A percentile compares a stretch with the other conserved stretches of the same genome.
phyloP scores from a whole-genome alignment of 164 flowering plant genomes.

The Macadamia tetraphylla region DNA sequence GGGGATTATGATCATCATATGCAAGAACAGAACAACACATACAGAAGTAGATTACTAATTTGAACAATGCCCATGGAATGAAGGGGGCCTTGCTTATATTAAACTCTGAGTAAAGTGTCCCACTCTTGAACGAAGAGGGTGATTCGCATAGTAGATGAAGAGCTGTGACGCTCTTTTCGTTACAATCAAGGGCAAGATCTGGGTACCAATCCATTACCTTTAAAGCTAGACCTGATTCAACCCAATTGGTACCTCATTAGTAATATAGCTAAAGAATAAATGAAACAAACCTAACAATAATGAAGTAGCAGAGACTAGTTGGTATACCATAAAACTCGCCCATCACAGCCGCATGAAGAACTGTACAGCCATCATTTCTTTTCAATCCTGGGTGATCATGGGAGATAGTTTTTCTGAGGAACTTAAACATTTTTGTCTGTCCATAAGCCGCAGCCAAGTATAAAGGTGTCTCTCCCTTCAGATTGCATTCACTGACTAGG shows the following conservation, averaged over 20 bases:
- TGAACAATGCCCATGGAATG: not conserved
- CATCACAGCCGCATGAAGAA: not conserved
- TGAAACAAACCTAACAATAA: no score
- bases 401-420: not conserved
- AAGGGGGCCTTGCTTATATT: not conserved
- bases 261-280: no score
- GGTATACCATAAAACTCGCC: not conserved
- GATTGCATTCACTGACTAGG: not conserved
- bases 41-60: not conserved
- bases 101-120: not conserved
- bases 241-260: not conserved
- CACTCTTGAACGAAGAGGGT: not conserved
- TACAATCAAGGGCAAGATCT: not conserved
- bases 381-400: not conserved
- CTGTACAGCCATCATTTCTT: not conserved
- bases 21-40: not conserved
- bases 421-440: not conserved
- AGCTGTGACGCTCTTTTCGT: not conserved
- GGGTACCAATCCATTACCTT: not conserved
- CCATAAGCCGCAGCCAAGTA: not conserved
- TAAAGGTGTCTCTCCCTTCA: not conserved
- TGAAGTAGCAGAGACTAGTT: not conserved
- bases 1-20: no score
- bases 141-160: not conserved
- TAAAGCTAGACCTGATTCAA: not conserved